Percentiles rank a stretch among this genome's conserved stretches.
Evolutionary conservation across 179 eudicot species (phyloP).

Genomic region (Corrigiola litoralis): DNA sequence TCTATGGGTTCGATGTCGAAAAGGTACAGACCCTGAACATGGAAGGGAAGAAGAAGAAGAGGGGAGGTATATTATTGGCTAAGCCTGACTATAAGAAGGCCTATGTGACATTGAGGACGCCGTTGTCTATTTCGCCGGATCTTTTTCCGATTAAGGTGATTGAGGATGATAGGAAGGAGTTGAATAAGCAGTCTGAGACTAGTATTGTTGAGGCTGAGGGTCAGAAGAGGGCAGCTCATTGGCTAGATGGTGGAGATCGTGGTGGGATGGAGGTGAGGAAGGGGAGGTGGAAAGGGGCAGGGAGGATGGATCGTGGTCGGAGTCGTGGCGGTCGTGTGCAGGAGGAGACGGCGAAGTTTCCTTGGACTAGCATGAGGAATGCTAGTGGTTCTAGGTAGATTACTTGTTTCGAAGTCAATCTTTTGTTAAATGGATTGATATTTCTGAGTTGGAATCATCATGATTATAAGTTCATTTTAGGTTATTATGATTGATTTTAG

Average conservation of each 20-base stretch:
- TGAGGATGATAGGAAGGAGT: constrained; percentile 54
- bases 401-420: too few species aligned
- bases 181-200: constrained; percentile 53
- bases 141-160: constrained; percentile 60
- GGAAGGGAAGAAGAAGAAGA: constrained; percentile 93
- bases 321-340: constrained; percentile 2
- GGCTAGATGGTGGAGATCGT: constrained; percentile 47
- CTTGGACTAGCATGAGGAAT: constrained; percentile 78
- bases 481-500: background rate
- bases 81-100: constrained; percentile 91
- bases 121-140: constrained; percentile 66
- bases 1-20: constrained; percentile 81
- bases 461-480: background rate
- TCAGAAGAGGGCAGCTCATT: constrained; percentile 64
- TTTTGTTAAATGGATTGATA: too few species aligned
- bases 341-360: constrained; percentile 54
- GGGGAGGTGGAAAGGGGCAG: too few species aligned
- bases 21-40: constrained; percentile 77
- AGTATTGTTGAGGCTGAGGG: constrained; percentile 56
- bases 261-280: constrained; percentile 23
- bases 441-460: too few species aligned
- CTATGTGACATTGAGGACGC: constrained; percentile 57
- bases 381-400: constrained; percentile 46
- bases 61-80: constrained; percentile 67
- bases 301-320: too few species aligned